Conservation (phyloP, 306 rosid species). For the Arachis hypogaea region DNA sequence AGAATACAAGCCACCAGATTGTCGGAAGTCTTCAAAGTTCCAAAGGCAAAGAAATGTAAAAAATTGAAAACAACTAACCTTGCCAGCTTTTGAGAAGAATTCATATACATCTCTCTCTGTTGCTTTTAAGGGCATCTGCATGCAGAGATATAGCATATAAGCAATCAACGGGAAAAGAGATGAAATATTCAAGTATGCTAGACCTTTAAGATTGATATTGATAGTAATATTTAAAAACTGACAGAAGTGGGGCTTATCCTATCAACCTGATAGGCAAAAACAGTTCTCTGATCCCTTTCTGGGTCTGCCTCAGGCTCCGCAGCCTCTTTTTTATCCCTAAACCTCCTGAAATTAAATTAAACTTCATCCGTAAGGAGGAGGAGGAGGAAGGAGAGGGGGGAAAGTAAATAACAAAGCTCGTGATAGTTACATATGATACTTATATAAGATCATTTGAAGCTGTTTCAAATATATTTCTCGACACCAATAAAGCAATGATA, state of each 20-base stretch:
- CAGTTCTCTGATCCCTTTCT: slow-evolving; percentile 99
- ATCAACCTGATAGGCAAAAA: slow-evolving; percentile 95
- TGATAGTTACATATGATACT: neutral
- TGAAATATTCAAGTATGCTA: slow-evolving; percentile 13
- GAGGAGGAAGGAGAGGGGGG: neutral
- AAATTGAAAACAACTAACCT: slow-evolving; percentile 60
- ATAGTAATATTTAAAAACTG: neutral
- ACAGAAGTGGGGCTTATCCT: neutral
- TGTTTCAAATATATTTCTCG: neutral
- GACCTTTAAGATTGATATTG: neutral
- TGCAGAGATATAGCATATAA: slow-evolving; percentile 36
- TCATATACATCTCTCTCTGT: slow-evolving; percentile 92
- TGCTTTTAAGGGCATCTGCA: slow-evolving; percentile 98
- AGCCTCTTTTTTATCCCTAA: slow-evolving; percentile 84
- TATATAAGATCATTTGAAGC: neutral
- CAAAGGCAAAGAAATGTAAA: neutral
- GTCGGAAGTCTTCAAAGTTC: neutral
- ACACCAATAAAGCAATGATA: slow-evolving; percentile 21
- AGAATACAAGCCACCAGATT: neutral
- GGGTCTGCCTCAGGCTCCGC: slow-evolving; percentile 98
- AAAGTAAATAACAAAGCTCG: neutral
- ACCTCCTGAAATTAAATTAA: slow-evolving; percentile 65
- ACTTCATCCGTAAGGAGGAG: slow-evolving; percentile 13
- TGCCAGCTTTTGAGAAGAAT: slow-evolving; percentile 96
- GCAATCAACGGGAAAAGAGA: slow-evolving; percentile 32